Percentiles rank a stretch among this genome's conserved stretches.
Conservation (phyloP, 768 basidiomycete genomes). For the Tylopilus sp. region DNA sequence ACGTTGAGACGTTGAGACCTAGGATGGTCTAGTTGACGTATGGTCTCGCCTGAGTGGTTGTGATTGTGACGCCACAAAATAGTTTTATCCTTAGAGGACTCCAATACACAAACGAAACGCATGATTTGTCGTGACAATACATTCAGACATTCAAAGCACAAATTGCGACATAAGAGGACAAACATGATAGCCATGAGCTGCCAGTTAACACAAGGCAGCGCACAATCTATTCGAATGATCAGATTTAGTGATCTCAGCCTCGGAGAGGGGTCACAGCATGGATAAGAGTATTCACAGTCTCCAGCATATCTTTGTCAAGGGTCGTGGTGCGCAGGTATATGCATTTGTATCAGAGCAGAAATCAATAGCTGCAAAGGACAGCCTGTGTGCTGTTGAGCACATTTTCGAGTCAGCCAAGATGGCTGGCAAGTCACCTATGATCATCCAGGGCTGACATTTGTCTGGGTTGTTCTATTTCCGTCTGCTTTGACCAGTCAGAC, state of each 20-base stretch:
- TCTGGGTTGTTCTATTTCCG: not conserved
- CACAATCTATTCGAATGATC: too few species aligned
- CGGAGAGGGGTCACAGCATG: not conserved
- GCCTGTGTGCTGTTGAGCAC: too few species aligned
- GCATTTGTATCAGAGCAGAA: slow-evolving; percentile 21
- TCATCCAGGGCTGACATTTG: slow-evolving; percentile 19
- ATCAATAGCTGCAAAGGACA: slow-evolving; percentile 15
- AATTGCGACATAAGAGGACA: not conserved
- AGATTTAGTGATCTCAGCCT: not conserved
- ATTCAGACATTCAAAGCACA: not conserved
- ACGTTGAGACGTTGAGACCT: not conserved
- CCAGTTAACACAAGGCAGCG: not conserved
- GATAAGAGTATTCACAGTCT: slow-evolving; percentile 10
- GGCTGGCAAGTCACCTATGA: slow-evolving; percentile 7
- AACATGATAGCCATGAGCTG: not conserved
- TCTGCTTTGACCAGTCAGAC: slow-evolving; percentile 16
- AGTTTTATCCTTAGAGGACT: too few species aligned
- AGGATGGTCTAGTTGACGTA: not conserved
- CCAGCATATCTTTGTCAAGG: slow-evolving; percentile 24
- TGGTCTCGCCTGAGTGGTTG: not conserved
- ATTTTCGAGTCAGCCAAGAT: too few species aligned
- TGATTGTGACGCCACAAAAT: not conserved
- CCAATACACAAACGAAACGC: too few species aligned
- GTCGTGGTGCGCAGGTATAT: slow-evolving; percentile 6
- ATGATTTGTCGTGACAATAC: slow-evolving; percentile 1